Percentiles rank a stretch among this genome's conserved stretches.
Evolutionary conservation across 2,329 filamentous ascomycete species (phyloP).

Genomic region (Phialophora tarda): DNA sequence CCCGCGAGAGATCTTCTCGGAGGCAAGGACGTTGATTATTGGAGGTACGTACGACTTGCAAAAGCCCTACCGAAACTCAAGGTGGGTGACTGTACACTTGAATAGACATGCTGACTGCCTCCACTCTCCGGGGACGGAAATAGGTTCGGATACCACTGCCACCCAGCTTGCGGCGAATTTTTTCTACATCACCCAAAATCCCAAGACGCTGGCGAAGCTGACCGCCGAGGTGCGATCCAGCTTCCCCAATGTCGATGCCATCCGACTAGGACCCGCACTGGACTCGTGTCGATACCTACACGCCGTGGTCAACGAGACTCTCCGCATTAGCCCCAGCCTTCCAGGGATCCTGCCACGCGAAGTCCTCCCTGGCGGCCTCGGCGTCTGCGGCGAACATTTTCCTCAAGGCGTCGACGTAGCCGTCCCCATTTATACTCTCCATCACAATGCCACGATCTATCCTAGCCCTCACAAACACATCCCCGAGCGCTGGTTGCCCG

Average conservation of each 20-base stretch:
- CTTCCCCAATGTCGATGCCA: conserved; percentile 47
- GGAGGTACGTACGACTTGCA: conserved; percentile 8
- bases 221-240: conserved; percentile 44
- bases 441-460: conserved; percentile 45
- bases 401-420: conserved; percentile 45
- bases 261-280: conserved; percentile 45
- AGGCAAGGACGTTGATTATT: conserved; percentile 9
- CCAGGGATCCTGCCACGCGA: conserved; percentile 42
- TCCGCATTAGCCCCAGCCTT: conserved; percentile 47
- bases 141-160: conserved; percentile 33
- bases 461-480: conserved; percentile 37
- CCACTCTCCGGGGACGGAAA: neutral
- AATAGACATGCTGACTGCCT: conserved; percentile 2
- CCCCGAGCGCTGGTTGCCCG: conserved; percentile 38
- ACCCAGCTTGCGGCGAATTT: conserved; percentile 40
- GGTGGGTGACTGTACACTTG: neutral
- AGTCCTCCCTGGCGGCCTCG: conserved; percentile 42
- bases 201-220: conserved; percentile 41
- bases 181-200: conserved; percentile 49
- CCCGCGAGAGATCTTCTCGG: conserved; percentile 7
- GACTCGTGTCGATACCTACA: conserved; percentile 49
- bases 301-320: conserved; percentile 51
- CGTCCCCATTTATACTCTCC: conserved; percentile 43
- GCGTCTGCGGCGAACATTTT: conserved; percentile 44
- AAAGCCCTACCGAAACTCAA: neutral